These are phyloP conservation scores for Penicillium freii DNA, from an alignment of 2,329 filamentous ascomycete species.

Conservation along the genomic window DNA sequence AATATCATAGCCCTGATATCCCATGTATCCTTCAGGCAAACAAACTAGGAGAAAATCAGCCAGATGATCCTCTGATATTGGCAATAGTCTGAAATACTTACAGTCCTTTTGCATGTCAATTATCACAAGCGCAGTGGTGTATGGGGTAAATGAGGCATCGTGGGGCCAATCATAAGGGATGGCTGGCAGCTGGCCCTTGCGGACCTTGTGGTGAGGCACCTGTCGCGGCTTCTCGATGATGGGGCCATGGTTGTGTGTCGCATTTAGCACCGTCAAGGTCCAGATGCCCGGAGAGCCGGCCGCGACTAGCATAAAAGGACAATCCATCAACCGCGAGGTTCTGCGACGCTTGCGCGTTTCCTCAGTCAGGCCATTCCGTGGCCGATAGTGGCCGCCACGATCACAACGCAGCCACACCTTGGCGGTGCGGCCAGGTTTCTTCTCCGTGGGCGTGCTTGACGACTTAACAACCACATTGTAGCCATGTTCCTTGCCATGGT, in stretches of 20 bases:
- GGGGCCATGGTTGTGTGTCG: constrained; percentile 45
- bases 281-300: constrained; percentile 46
- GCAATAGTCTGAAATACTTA: constrained; percentile 24
- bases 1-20: constrained; percentile 47
- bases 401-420: constrained; percentile 48
- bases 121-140: constrained; percentile 47
- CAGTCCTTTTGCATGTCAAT: constrained; percentile 52
- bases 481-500: constrained; percentile 43
- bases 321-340: constrained; percentile 46
- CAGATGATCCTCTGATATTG: not conserved
- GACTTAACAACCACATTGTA: constrained; percentile 49
- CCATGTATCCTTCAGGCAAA: constrained; percentile 45
- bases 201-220: constrained; percentile 42
- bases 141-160: constrained; percentile 45
- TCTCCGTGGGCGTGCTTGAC: constrained; percentile 47
- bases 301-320: constrained; percentile 46
- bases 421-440: constrained; percentile 45
- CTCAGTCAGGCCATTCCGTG: constrained; percentile 46
- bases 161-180: constrained; percentile 49
- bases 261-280: constrained; percentile 43
- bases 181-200: constrained; percentile 45
- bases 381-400: constrained; percentile 46
- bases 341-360: constrained; percentile 46
- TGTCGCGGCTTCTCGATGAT: constrained; percentile 43
- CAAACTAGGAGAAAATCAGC: constrained; percentile 37